Conservation (phyloP, 768 basidiomycete genomes). For the Rhodotorula paludigena region DNA sequence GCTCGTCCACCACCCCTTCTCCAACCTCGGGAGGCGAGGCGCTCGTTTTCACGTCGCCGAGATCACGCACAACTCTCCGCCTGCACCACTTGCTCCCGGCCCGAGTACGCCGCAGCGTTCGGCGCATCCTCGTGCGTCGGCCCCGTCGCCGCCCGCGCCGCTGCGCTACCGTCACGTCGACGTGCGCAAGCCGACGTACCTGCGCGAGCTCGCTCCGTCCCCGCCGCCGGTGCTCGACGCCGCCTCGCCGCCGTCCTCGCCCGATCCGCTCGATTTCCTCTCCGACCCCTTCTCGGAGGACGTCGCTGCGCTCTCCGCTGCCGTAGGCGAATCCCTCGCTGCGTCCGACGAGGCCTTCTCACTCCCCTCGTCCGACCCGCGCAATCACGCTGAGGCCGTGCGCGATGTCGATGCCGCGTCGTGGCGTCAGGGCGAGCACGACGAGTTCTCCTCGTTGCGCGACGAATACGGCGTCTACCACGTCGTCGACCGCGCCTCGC, state of each 20-base stretch:
- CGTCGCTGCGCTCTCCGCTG: background rate
- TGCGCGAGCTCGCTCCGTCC: background rate
- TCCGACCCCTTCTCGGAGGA: background rate
- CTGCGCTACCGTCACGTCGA: too few relatives aligned
- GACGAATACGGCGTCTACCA: slow-evolving; percentile 46
- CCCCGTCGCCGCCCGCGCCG: too few relatives aligned
- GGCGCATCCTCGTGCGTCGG: too few relatives aligned
- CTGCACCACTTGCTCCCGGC: too few relatives aligned
- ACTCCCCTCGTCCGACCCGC: background rate
- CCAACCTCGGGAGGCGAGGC: too few relatives aligned
- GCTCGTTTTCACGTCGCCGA: too few relatives aligned
- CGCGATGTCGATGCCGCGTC: background rate
- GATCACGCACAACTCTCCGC: too few relatives aligned
- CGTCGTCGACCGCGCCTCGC: slow-evolving; percentile 38
- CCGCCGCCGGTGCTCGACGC: background rate
- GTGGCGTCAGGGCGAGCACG: too few relatives aligned
- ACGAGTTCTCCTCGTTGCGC: slow-evolving; percentile 4
- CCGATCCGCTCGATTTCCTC: background rate
- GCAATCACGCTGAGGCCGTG: slow-evolving; percentile 6
- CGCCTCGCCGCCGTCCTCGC: background rate
- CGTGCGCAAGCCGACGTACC: background rate
- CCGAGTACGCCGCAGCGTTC: too few relatives aligned
- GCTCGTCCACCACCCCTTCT: too few relatives aligned
- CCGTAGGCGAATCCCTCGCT: background rate
- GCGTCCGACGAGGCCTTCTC: background rate